phyloP scores from a whole-genome alignment of 768 basidiomycete species.

The Lyophyllum semitale region DNA sequence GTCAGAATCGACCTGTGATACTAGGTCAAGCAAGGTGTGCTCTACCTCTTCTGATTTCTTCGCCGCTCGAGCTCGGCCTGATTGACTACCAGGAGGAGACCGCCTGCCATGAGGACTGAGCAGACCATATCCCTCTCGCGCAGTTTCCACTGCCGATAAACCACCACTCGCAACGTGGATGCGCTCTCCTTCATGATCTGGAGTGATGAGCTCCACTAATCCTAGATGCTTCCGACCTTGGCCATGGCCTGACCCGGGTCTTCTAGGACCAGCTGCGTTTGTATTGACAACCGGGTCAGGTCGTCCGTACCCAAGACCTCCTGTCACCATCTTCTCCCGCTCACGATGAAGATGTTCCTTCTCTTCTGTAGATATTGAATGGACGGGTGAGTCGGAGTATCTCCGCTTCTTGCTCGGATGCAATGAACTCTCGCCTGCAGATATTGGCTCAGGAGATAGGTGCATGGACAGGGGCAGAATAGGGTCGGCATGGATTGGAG shows the following conservation, averaged over 20 bases:
- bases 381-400: slow-evolving; percentile 39
- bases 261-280: slow-evolving; percentile 20
- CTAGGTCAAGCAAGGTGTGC: slow-evolving; percentile 14
- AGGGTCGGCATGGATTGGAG: slow-evolving; percentile 10
- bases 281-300: slow-evolving; percentile 24
- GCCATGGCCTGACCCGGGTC: slow-evolving; percentile 26
- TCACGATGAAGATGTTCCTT: slow-evolving; percentile 31
- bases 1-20: slow-evolving; percentile 13
- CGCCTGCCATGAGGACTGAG: slow-evolving; percentile 37
- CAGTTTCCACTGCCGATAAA: background rate
- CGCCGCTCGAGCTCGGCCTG: slow-evolving; percentile 46
- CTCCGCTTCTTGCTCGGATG: slow-evolving; percentile 44
- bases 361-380: slow-evolving; percentile 25
- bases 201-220: slow-evolving; percentile 11
- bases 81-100: slow-evolving; percentile 52
- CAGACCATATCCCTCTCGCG: slow-evolving; percentile 14
- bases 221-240: slow-evolving; percentile 14
- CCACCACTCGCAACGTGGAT: background rate
- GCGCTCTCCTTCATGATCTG: slow-evolving; percentile 5
- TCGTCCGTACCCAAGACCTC: slow-evolving; percentile 33
- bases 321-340: slow-evolving; percentile 32
- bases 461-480: slow-evolving; percentile 11
- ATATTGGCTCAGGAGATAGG: slow-evolving; percentile 1
- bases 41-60: slow-evolving; percentile 41
- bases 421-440: background rate